Conservation (phyloP, 176 grass and related monocot species). For the Ananas comosus region DNA sequence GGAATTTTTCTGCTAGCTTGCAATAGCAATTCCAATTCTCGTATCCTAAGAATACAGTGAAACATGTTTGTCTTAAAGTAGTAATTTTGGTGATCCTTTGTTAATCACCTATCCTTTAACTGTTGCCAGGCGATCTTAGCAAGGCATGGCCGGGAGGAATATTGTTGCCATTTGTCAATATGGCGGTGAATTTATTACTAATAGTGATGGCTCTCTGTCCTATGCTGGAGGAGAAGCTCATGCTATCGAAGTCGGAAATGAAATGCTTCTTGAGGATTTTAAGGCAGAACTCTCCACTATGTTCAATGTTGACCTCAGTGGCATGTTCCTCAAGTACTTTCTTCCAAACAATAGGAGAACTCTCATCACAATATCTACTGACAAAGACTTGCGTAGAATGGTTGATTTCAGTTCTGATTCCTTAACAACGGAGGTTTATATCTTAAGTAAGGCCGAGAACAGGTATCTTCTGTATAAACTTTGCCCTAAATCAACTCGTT, state of each 20-base stretch:
- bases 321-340: slow-evolving; percentile 84
- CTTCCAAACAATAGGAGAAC: slow-evolving; percentile 79
- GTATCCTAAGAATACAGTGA: neutral
- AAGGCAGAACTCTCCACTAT: slow-evolving; percentile 68
- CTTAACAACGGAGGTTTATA: slow-evolving; percentile 63
- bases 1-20: no score
- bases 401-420: slow-evolving; percentile 75
- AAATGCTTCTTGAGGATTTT: slow-evolving; percentile 60
- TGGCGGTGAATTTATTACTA: slow-evolving; percentile 77
- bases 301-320: slow-evolving; percentile 61
- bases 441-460: slow-evolving; percentile 76
- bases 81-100: neutral
- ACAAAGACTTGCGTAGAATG: slow-evolving; percentile 91
- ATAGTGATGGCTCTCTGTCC: slow-evolving; percentile 51
- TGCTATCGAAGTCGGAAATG: slow-evolving; percentile 57
- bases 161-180: slow-evolving; percentile 84
- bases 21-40: no score
- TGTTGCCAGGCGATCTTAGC: neutral
- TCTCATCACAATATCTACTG: slow-evolving; percentile 78
- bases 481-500: neutral
- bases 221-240: slow-evolving; percentile 95
- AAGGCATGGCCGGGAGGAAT: slow-evolving; percentile 10
- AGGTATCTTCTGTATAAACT: slow-evolving; percentile 29
- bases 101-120: neutral
- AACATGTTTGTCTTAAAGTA: neutral